Base-by-base conservation (phyloP, 2,329 filamentous ascomycete species). In the Magnaporthales sp. region DNA sequence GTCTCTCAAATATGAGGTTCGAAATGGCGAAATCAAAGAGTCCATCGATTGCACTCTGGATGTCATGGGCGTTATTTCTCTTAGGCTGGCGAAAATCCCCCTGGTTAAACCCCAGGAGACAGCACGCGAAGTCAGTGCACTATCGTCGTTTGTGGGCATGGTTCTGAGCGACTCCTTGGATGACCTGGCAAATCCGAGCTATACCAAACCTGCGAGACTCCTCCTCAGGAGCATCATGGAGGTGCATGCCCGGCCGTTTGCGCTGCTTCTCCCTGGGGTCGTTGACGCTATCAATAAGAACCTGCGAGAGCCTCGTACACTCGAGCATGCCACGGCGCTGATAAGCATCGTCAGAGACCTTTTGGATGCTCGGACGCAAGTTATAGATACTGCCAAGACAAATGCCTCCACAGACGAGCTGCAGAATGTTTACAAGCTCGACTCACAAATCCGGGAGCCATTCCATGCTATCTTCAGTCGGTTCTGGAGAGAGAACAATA, bases 1-100 rank as follows among this genome's bases (percentile, higher is more conserved):
- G 31, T 84, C 84, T n/a, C 80, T 88, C 62, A 88, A 87, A 72
- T 87, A 86, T 68, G 85, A 88, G 69, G 85, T 87, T 13, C 82
- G 85, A 38, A 86, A 87, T 66, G 85, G 85, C 13, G 85, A 88
- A 68, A 79, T 85, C 9, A 80, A 83, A 68, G 85, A 87, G 68
- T 81, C 81, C 0, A 83, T 87, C 15, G 82, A 85, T 72, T 81
- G 81, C 3, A 86, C 85, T 0, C 75, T 87, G 19, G 81, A 82
- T 62, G 83, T 85, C 3, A 79, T 88, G 65, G 80, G 81, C 38
- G 77, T 82, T 10, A 77, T 86, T 2, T 77, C 83, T 0, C 77
- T 74, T 9, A 77, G 78, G 62, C 76, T 87, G 3, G 46, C 64
- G 4, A 27, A 29, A 13, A 66, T 24, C 9, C 38, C 64, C 5